A percentile compares a stretch with the other conserved stretches of the same genome.
Conservation (phyloP, 148 eudicot genomes). For the Pharnaceum exiguum region DNA sequence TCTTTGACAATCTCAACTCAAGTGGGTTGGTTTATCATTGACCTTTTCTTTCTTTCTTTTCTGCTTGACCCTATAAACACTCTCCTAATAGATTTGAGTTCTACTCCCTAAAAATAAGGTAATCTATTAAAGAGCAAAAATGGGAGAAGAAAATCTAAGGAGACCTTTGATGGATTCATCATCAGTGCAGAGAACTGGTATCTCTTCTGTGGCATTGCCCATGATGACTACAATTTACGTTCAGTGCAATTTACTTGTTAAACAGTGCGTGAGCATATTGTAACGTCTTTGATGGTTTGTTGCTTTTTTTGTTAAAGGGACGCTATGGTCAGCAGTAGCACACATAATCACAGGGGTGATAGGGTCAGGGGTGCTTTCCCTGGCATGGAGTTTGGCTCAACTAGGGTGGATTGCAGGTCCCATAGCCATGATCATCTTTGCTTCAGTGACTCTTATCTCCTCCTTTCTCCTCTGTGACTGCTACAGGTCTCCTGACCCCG, state of each 20-base stretch:
- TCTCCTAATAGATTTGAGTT: no score
- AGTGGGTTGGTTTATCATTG: no score
- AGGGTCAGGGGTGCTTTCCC: constrained; percentile 59
- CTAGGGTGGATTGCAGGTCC: constrained; percentile 72
- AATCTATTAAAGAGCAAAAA: no score
- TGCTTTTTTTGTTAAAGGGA: constrained; percentile 26
- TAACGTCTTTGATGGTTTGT: background rate
- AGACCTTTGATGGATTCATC: background rate
- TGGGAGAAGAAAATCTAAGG: background rate
- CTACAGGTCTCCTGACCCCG: constrained; percentile 55
- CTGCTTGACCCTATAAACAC: no score
- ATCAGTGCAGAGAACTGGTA: background rate
- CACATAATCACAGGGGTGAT: constrained; percentile 70
- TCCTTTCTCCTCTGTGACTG: constrained; percentile 47
- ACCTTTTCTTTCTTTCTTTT: no score
- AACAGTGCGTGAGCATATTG: background rate
- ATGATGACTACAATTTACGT: no score
- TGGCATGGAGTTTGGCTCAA: constrained; percentile 67
- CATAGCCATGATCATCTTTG: constrained; percentile 37
- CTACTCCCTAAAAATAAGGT: no score
- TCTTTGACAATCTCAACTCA: no score
- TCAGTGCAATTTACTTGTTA: no score
- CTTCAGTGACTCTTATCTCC: constrained; percentile 46
- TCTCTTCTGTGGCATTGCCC: no score
- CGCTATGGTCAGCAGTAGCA: constrained; percentile 54